Percentiles rank a stretch among this genome's conserved stretches.
Conservation (phyloP, 2,329 filamentous ascomycete species). For the Alternaria rosae region DNA sequence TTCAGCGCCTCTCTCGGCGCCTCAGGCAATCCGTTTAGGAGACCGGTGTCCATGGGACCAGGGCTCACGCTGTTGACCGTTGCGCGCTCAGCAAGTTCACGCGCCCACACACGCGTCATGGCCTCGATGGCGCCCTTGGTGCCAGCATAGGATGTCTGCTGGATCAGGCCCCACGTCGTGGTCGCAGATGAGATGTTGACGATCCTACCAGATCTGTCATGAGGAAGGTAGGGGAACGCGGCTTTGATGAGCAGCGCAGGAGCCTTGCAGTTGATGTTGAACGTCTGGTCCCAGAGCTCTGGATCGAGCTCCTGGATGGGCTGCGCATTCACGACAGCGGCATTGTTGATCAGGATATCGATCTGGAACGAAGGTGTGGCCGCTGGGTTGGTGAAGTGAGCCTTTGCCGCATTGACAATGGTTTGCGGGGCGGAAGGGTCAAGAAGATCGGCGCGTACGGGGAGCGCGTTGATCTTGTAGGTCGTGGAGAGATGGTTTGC, state of each 20-base stretch:
- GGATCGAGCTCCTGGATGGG: slow-evolving; percentile 13
- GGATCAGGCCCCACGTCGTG: slow-evolving; percentile 13
- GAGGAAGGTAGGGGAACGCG: slow-evolving; percentile 8
- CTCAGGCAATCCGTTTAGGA: slow-evolving; percentile 8
- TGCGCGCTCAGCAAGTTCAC: slow-evolving; percentile 7
- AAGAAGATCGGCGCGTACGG: slow-evolving; percentile 12
- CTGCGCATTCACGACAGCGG: slow-evolving; percentile 11
- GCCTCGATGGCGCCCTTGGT: slow-evolving; percentile 14
- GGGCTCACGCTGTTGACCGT: slow-evolving; percentile 13
- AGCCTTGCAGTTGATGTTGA: slow-evolving; percentile 14
- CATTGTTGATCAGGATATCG: slow-evolving; percentile 15
- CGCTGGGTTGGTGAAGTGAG: slow-evolving; percentile 3
- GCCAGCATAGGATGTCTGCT: slow-evolving; percentile 13
- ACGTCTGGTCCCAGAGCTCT: slow-evolving; percentile 12
- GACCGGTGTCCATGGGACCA: slow-evolving; percentile 13
- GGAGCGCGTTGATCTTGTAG: slow-evolving; percentile 12
- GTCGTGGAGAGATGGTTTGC: slow-evolving; percentile 12
- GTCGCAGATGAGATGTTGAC: slow-evolving; percentile 15
- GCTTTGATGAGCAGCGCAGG: slow-evolving; percentile 14
- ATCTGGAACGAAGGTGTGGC: slow-evolving; percentile 10
- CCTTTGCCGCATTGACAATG: slow-evolving; percentile 10
- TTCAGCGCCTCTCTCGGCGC: slow-evolving; percentile 8
- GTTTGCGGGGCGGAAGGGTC: slow-evolving; percentile 12
- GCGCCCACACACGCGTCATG: slow-evolving; percentile 16
- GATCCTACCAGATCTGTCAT: slow-evolving; percentile 11